phyloP scores from a whole-genome alignment of 176 grass and related monocot genomes.

The Pharus latifolius region DNA sequence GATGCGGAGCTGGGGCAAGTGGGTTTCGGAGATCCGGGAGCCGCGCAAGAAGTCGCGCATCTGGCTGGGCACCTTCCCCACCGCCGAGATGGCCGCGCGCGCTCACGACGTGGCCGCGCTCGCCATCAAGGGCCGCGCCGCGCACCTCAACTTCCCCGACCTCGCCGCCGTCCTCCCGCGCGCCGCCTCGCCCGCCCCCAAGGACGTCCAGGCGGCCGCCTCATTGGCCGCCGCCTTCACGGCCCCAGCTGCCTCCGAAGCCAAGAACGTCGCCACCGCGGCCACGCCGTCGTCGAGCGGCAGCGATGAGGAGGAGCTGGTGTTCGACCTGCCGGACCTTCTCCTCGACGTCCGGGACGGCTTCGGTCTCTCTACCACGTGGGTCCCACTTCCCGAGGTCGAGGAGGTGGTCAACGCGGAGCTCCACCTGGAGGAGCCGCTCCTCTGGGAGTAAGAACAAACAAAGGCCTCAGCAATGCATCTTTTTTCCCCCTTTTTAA shows the following conservation, averaged over 20 bases:
- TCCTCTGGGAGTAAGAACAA: conserved; percentile 4
- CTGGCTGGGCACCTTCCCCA: conserved; percentile 50
- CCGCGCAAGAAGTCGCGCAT: conserved; percentile 45
- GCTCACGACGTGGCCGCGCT: conserved; percentile 43
- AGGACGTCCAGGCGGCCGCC: conserved; percentile 42
- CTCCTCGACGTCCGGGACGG: conserved; percentile 16
- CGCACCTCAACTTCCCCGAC: conserved; percentile 41
- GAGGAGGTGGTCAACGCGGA: neutral
- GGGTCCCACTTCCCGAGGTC: neutral
- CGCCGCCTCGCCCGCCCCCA: conserved; percentile 21
- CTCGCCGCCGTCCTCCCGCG: conserved; percentile 24
- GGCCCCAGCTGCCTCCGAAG: neutral
- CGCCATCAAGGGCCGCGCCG: conserved; percentile 32
- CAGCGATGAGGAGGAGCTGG: conserved; percentile 9
- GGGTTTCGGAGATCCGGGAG: conserved; percentile 52
- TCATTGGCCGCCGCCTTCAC: conserved; percentile 24
- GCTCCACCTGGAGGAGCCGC: neutral
- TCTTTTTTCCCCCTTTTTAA: too few relatives aligned
- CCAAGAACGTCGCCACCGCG: neutral
- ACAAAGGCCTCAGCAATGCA: too few relatives aligned
- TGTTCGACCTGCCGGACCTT: conserved; percentile 28
- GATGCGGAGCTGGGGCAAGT: conserved; percentile 52
- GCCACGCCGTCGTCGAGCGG: neutral
- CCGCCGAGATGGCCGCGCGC: conserved; percentile 44
- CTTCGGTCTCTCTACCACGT: neutral